These are phyloP conservation scores for Rachicladosporium sp. DNA, from an alignment of 2,329 filamentous ascomycete genomes.

Conservation along the genomic window DNA sequence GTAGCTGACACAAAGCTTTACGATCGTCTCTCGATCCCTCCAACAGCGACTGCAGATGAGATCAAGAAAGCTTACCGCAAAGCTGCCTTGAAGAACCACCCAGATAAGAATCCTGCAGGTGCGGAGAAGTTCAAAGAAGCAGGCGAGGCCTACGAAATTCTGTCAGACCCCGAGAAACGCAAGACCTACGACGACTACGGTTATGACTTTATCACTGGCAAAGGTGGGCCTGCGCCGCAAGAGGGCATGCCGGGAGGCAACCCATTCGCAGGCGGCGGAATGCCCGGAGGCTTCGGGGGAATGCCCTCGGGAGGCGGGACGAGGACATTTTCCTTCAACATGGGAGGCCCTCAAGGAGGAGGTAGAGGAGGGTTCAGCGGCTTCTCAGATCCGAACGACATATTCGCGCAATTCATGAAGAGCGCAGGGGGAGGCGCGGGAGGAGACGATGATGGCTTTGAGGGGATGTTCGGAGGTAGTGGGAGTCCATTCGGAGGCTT, in stretches of 20 bases:
- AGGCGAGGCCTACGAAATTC: conserved; percentile 94
- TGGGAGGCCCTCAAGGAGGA: conserved; percentile 37
- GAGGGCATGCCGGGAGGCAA: conserved; percentile 39
- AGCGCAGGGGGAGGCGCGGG: conserved; percentile 34
- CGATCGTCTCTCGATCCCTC: conserved; percentile 67
- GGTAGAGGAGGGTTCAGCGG: conserved; percentile 53
- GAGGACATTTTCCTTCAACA: conserved; percentile 54
- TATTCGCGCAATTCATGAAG: conserved; percentile 74
- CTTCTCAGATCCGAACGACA: conserved; percentile 72
- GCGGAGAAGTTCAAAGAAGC: conserved; percentile 96
- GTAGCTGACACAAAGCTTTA: conserved; percentile 94
- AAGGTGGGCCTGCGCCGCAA: conserved; percentile 41
- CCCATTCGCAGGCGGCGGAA: conserved; percentile 25
- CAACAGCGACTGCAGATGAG: conserved; percentile 75
- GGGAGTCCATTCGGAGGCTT: conserved; percentile 18
- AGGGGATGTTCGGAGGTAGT: conserved; percentile 9
- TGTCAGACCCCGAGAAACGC: conserved; percentile 92
- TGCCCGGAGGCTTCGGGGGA: conserved; percentile 32
- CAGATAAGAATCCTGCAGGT: conserved; percentile 87
- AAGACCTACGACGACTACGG: conserved; percentile 92
- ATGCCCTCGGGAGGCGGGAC: conserved; percentile 42
- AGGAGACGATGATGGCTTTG: conserved; percentile 10
- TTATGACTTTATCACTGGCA: conserved; percentile 62
- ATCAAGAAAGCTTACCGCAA: conserved; percentile 96
- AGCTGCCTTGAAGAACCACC: conserved; percentile 70